phyloP scores from a whole-genome alignment of 176 grass and related monocot genomes.

The sorghum (Sorghum bicolor) region Sorghum_bicolor_NCBIv3 NC_012878.2:2315001-2315500 shows the following conservation, averaged over 20 bases:
- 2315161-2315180: constrained; percentile 42
- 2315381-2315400: constrained; percentile 23
- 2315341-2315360: background rate
- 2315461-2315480: constrained; percentile 1
- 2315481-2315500: constrained; percentile 43
- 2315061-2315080: constrained; percentile 11
- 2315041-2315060: background rate
- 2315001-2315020: background rate
- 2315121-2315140: background rate
- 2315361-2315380: constrained; percentile 11
- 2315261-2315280: constrained; percentile 90
- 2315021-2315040: background rate
- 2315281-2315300: constrained; percentile 99
- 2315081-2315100: background rate
- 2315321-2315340: constrained; percentile 19
- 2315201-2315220: constrained; percentile 49
- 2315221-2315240: constrained; percentile 44
- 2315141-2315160: no score
- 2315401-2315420: constrained; percentile 25
- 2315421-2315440: background rate
- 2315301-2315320: constrained; percentile 90
- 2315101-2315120: background rate
- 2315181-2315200: constrained; percentile 16
- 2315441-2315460: background rate
- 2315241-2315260: constrained; percentile 85